Evolutionary conservation across 345 rosid species (phyloP).

Genomic region (Citrus maxima): DNA sequence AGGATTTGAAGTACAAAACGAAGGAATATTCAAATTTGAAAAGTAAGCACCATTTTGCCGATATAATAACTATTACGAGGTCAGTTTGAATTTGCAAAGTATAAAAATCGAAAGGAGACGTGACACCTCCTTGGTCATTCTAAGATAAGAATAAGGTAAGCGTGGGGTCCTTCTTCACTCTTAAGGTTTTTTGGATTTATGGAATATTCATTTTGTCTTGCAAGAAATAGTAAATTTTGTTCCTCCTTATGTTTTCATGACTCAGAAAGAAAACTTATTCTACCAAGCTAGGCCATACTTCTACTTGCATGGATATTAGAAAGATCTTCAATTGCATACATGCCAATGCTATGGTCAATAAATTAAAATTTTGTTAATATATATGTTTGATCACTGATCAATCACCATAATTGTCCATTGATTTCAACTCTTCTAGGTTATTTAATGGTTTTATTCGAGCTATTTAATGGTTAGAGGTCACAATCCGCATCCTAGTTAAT

Average conservation of each 20-base stretch:
- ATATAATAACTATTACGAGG: constrained; percentile 15
- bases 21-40: constrained; percentile 44
- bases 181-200: background rate
- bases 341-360: background rate
- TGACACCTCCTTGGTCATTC: constrained; percentile 14
- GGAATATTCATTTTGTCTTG: constrained; percentile 42
- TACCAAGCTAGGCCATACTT: background rate
- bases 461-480: constrained; percentile 5
- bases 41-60: constrained; percentile 29
- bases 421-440: background rate
- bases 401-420: background rate
- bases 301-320: constrained; percentile 4
- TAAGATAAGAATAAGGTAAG: constrained; percentile 13
- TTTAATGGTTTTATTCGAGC: background rate
- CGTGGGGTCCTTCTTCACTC: constrained; percentile 12
- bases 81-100: constrained; percentile 9
- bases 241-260: constrained; percentile 25
- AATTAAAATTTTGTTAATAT: no score
- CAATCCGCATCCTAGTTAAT: constrained; percentile 8
- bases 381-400: background rate
- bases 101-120: constrained; percentile 22
- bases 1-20: constrained; percentile 12
- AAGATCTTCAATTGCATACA: background rate
- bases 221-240: constrained; percentile 9
- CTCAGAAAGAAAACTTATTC: background rate